phyloP scores from a whole-genome alignment of 2,329 filamentous ascomycete genomes.

The Xylariaceae sp. region DNA sequence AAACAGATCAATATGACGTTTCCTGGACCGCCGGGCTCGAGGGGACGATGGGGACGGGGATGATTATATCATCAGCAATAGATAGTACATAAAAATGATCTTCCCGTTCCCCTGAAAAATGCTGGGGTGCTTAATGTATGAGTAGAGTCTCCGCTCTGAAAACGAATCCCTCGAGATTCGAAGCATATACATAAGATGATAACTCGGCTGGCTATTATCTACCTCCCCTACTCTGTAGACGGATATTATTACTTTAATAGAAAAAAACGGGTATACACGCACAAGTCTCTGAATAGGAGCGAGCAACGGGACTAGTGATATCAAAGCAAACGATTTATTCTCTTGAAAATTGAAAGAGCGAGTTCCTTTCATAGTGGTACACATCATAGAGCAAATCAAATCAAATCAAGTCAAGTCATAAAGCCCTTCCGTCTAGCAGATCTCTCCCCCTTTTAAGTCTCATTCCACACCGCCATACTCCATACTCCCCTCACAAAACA shows the following conservation, averaged over 20 bases:
- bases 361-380: neutral
- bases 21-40: conserved; percentile 25
- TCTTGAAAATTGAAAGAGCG: too few relatives aligned
- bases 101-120: neutral
- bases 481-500: neutral
- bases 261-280: neutral
- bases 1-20: conserved; percentile 29
- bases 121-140: neutral
- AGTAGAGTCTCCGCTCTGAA: neutral
- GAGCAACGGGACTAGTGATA: too few relatives aligned
- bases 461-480: too few relatives aligned
- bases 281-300: neutral
- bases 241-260: neutral
- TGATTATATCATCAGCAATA: neutral
- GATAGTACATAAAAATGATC: too few relatives aligned
- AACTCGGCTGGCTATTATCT: too few relatives aligned
- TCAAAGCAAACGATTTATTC: too few relatives aligned
- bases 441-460: too few relatives aligned
- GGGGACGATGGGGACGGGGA: conserved; percentile 6
- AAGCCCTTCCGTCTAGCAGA: too few relatives aligned
- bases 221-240: too few relatives aligned
- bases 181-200: neutral
- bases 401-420: neutral
- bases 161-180: neutral
- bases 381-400: neutral